Base-by-base conservation (phyloP, 495 filamentous ascomycete genomes). In the Corynascus novoguineensis region DNA sequence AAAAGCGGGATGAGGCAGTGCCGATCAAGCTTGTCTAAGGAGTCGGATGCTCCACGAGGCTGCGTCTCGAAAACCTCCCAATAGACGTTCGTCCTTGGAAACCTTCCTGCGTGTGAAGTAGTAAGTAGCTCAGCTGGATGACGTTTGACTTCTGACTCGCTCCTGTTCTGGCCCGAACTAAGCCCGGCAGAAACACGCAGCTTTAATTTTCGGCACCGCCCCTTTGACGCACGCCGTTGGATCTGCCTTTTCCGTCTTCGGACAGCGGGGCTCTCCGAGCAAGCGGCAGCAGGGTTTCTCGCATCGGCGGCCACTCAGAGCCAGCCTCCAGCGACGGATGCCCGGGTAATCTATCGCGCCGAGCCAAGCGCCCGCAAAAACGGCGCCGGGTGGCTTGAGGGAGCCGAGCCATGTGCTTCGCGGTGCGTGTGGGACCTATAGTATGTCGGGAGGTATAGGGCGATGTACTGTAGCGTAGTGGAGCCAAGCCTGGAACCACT, bases 261-360 rank as follows among this genome's bases (percentile, higher is more conserved):
- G 42, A 4, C 24, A 6, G 34, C 10, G 44, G 34, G 24, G 32
- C 15, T 6, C 3, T 1, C 8, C 1, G 31, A 15, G 29, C 5
- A 22, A 28, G 32, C 48, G 48, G 38, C n/a, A 38, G 4, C 48
- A 50, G 48, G 48, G 34, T 24, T 1, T 29, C 4, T 42, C 21
- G 3, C 15, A 32, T 5, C 4, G 37, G 9, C 15, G 17, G 4
- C 37, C 50, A 41, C 24, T 53, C 17, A 42, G 37, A 19, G 24
- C 53, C 27, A 5, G 37, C 17, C 24, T 1, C 24, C 31, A 35
- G 9, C 22, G 25, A 2, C 32, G 7, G 12, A 19, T 2, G 40
- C n/a, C 54, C 62, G 62, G 62, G 62, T 64, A 46, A 64, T 64
- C 58, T 61, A 24, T 64, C 55, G 38, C 62, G 61, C 62, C 62